phyloP scores from a whole-genome alignment of 2,329 filamentous ascomycete genomes.

The Sordariomycetes sp. region DNA sequence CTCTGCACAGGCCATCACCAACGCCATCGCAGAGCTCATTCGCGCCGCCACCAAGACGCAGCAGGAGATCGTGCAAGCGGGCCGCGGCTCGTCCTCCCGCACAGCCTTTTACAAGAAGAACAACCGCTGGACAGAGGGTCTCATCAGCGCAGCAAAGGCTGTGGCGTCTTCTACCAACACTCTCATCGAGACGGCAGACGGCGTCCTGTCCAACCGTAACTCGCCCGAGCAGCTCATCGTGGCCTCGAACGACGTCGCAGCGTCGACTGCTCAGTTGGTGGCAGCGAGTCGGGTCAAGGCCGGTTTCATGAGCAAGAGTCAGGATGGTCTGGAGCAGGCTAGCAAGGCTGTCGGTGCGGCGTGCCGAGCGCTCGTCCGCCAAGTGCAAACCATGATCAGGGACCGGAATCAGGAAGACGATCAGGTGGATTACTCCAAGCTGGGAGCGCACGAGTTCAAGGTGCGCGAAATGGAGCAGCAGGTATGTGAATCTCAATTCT shows the following conservation, averaged over 20 bases:
- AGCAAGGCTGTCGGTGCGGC: slow-evolving; percentile 88
- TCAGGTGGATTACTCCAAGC: slow-evolving; percentile 74
- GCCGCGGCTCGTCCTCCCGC: slow-evolving; percentile 74
- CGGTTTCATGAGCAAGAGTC: slow-evolving; percentile 94
- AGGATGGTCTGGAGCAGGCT: slow-evolving; percentile 82
- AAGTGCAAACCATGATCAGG: slow-evolving; percentile 91
- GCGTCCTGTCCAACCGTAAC: slow-evolving; percentile 85
- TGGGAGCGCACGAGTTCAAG: slow-evolving; percentile 95
- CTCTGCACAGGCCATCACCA: slow-evolving; percentile 86
- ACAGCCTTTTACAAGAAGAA: slow-evolving; percentile 99
- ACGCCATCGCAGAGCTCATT: slow-evolving; percentile 88
- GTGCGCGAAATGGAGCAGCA: slow-evolving; percentile 99
- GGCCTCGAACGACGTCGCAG: slow-evolving; percentile 92
- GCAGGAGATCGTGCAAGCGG: slow-evolving; percentile 92
- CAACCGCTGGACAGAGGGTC: slow-evolving; percentile 96
- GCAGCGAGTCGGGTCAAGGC: slow-evolving; percentile 95
- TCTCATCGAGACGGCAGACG: slow-evolving; percentile 95
- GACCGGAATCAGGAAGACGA: slow-evolving; percentile 78
- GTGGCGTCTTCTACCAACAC: slow-evolving; percentile 91
- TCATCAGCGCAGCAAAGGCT: slow-evolving; percentile 95
- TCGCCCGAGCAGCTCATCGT: slow-evolving; percentile 96
- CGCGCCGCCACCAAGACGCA: slow-evolving; percentile 89
- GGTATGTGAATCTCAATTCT: slow-evolving; percentile 42
- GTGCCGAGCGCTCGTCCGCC: slow-evolving; percentile 78
- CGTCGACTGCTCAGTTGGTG: slow-evolving; percentile 91